Evolutionary conservation across 192 early-diverging fungal genomes (phyloP).

Genomic region (Podila horticola): DNA sequence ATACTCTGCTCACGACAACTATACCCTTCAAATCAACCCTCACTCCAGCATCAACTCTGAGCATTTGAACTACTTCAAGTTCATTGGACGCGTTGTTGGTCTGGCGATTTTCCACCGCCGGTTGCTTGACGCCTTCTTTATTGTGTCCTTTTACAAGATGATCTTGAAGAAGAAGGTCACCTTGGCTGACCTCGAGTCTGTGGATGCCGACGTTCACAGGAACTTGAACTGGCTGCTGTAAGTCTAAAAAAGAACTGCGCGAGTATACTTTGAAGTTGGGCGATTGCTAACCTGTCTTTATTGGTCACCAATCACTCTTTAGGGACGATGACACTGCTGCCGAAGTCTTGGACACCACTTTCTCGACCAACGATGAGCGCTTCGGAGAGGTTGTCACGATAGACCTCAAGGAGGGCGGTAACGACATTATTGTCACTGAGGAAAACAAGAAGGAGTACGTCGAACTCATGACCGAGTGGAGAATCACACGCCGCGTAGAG

Average conservation of each 20-base stretch:
- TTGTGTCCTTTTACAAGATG: constrained; percentile 97
- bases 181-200: constrained; percentile 92
- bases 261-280: not conserved
- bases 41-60: constrained; percentile 96
- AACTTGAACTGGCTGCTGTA: constrained; percentile 95
- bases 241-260: constrained; percentile 15
- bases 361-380: constrained; percentile 93
- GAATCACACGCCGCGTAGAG: constrained; percentile 89
- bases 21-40: constrained; percentile 98
- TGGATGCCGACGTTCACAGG: constrained; percentile 92
- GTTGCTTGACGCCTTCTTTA: constrained; percentile 96
- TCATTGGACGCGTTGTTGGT: constrained; percentile 97
- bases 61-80: constrained; percentile 98
- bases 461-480: constrained; percentile 89
- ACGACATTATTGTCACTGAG: constrained; percentile 94
- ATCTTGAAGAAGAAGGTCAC: constrained; percentile 91
- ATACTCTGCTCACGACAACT: constrained; percentile 97
- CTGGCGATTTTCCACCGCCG: constrained; percentile 97
- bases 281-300: not conserved
- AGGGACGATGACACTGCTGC: constrained; percentile 86
- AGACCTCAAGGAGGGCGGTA: constrained; percentile 89
- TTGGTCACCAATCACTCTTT: not conserved
- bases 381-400: constrained; percentile 92
- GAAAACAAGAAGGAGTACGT: constrained; percentile 98
- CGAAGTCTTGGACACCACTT: constrained; percentile 87